Base-by-base conservation (phyloP, 2,329 filamentous ascomycete genomes). In the Hyphodiscus sp. region DNA sequence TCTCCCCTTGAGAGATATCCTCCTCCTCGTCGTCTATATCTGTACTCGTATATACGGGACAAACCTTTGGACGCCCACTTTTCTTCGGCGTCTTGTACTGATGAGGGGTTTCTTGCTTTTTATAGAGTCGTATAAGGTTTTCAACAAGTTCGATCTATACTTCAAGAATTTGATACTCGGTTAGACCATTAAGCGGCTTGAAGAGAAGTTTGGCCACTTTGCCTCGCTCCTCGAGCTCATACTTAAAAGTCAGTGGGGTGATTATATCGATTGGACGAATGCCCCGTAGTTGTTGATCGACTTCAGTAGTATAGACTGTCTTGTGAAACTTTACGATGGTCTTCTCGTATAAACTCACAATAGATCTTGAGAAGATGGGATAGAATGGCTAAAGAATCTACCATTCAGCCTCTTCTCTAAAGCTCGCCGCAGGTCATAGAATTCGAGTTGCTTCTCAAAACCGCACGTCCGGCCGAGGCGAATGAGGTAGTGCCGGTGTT, bases 401-500 rank as follows among this genome's bases (percentile, higher is more conserved):
- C 60, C 44, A 56, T 63, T 65, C 23, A 65, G 53, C 49, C 59
- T 59, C 49, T 66, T 65, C 45, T 59, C 51, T 29, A 52, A 65
- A 44, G 51, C 63, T 57, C 55, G 54, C 46, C 50, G 50, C 33
- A 65, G 46, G 57, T 64, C 47, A 49, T 66, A 66, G n/a, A 51
- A 65, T 53, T 65, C 45, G 23, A 65, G 57, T 45, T 41, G 45
- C 52, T 66, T 65, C 51, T 51, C 41, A 57, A 55, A 64, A n/a
- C 59, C 52, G 47, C 52, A 56, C 2, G 50, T 60, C 68, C 44
- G 66, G 61, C 43, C 66, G 68, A 61, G 61, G 69, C 49, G 71
- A 69, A 53, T 67, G 65, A 23, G 57, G 70, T 44, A 49, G 65
- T 53, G 69, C 70, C 26, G 67, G 68, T 20, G 68, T 63, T 75